Evolutionary conservation across 2,329 filamentous ascomycete genomes (phyloP).

Genomic region (Pseudocercospora vitis): DNA sequence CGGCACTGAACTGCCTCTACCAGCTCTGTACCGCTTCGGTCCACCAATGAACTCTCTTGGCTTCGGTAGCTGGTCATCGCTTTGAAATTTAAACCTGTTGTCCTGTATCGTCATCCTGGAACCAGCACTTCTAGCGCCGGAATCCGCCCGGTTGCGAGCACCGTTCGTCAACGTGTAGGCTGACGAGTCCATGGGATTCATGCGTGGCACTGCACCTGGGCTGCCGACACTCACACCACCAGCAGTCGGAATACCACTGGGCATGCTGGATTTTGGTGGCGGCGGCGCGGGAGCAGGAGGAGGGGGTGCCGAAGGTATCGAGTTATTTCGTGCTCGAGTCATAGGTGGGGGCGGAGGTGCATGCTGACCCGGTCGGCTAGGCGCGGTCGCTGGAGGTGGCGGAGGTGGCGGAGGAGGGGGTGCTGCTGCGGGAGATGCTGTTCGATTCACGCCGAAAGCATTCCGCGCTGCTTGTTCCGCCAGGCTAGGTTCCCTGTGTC

Average conservation of each 20-base stretch:
- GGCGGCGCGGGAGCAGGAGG: slow-evolving; percentile 37
- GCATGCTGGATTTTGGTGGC: slow-evolving; percentile 31
- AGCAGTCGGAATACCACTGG: slow-evolving; percentile 32
- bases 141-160: slow-evolving; percentile 25
- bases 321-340: slow-evolving; percentile 13
- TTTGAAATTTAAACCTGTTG: slow-evolving; percentile 80
- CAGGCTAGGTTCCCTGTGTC: slow-evolving; percentile 46
- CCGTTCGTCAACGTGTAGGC: slow-evolving; percentile 45
- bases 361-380: slow-evolving; percentile 37
- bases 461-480: slow-evolving; percentile 61
- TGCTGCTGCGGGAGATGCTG: slow-evolving; percentile 36
- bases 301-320: slow-evolving; percentile 33
- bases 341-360: slow-evolving; percentile 47
- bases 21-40: slow-evolving; percentile 79
- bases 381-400: slow-evolving; percentile 36
- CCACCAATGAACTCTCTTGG: slow-evolving; percentile 77
- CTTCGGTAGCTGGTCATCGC: slow-evolving; percentile 77
- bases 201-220: slow-evolving; percentile 11
- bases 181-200: slow-evolving; percentile 30
- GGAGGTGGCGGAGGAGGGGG: slow-evolving; percentile 44
- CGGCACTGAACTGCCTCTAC: slow-evolving; percentile 89
- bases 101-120: slow-evolving; percentile 51
- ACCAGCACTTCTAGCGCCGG: slow-evolving; percentile 21
- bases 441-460: slow-evolving; percentile 49
- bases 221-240: slow-evolving; percentile 28